A percentile compares a stretch with the other conserved stretches of the same genome.
phyloP scores from a whole-genome alignment of 805 yeast genomes.

The Wickerhamiella occidentalis region DNA sequence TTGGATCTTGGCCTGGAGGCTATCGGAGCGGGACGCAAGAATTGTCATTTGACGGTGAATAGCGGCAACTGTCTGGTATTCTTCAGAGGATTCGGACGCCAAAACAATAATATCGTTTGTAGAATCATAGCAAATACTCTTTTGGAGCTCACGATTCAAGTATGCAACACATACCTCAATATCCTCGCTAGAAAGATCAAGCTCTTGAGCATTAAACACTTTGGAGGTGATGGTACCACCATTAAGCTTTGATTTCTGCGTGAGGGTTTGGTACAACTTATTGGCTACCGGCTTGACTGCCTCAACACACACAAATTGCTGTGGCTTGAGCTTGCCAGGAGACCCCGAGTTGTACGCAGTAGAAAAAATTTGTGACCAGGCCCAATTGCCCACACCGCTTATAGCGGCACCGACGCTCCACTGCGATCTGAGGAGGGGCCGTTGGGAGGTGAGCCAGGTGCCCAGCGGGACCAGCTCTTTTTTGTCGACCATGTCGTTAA shows the following conservation, averaged over 20 bases:
- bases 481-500: conserved; percentile 24
- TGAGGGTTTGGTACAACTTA: conserved; percentile 11
- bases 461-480: conserved; percentile 21
- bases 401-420: conserved; percentile 1
- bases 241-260: conserved; percentile 10
- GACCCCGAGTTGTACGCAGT: conserved; percentile 20
- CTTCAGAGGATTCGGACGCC: conserved; percentile 15
- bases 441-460: neutral
- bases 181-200: conserved; percentile 18
- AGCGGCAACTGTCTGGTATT: conserved; percentile 20
- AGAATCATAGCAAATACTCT: conserved; percentile 14
- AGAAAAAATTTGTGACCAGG: conserved; percentile 14
- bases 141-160: conserved; percentile 20
- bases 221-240: conserved; percentile 7
- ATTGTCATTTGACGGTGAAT: conserved; percentile 14
- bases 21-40: conserved; percentile 4
- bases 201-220: conserved; percentile 1
- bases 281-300: conserved; percentile 16
- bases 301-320: conserved; percentile 21
- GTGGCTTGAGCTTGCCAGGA: conserved; percentile 21
- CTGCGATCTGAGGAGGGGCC: conserved; percentile 11
- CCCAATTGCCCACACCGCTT: conserved; percentile 9
- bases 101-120: conserved; percentile 18
- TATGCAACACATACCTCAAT: conserved; percentile 21
- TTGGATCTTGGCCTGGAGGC: conserved; percentile 11